Base-by-base conservation (phyloP, 441 rosid species). In the Cnidoscolus chayamansa region DNA sequence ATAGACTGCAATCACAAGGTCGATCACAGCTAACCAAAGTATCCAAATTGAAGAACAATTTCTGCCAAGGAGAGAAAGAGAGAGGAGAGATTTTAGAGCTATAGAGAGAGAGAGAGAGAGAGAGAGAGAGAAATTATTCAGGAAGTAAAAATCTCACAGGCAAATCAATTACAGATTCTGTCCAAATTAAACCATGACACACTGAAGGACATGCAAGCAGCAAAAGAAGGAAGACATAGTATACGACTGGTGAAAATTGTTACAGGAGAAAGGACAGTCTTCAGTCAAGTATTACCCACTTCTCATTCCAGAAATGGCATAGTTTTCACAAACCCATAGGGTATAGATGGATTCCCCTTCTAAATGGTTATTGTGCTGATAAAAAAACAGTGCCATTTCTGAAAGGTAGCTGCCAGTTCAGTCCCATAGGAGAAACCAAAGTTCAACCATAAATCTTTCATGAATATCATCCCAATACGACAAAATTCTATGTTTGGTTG, bases 21-120 rank as follows among this genome's bases (percentile, higher is more conserved):
- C 73, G 89, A 79, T 84, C 87, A 73, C 96, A 93, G 40, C 88
- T 77, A 76, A 96, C 86, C 80, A 86, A 63, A 71, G 78, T 87
- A 85, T 96, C 99, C 96, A 93, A 76, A 83, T 87, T 88, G 86
- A 76, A 85, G 68, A 91, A 79, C 72, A 96, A 76, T 81, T 86
- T 88, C 97, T 96, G 91, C 70, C 83, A 72, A 53, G 79, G 58
- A 68, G 66, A 70, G 45, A 55, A 55, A 47, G 48, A 56, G 19
- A 25, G 64, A 47, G 65, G 25, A 25, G 25, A 35, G 37, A 35
- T 35, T 35, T 35, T 35, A 25, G 25, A 25, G 25, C 25, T 25
- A 25, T 25, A 25, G 2, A 35, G 37, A 35, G 4, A 35, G 3
- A 68, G 63, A 67, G 45, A 55, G 51, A 37, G 48, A 56, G 17